A percentile compares a stretch with the other conserved stretches of the same genome.
Evolutionary conservation across 148 eudicot genomes (phyloP).

Genomic region (Selenicereus undatus): DNA sequence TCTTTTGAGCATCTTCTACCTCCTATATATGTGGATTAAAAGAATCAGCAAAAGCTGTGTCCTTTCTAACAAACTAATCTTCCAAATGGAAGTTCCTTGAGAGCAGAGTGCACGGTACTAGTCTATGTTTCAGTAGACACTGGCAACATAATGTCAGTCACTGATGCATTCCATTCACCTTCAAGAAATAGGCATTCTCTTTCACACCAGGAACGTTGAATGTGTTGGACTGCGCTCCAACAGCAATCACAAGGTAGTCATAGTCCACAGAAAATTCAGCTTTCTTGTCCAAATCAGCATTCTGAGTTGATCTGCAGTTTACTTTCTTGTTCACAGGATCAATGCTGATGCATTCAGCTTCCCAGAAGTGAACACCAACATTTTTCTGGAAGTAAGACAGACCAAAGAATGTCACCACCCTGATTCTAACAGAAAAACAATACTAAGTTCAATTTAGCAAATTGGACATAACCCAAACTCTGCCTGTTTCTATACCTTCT

Average conservation of each 20-base stretch:
- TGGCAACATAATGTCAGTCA: neutral
- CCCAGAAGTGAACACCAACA: constrained; percentile 40
- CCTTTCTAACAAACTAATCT: neutral
- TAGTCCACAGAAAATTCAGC: constrained; percentile 61
- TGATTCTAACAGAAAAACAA: neutral
- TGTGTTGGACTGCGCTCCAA: constrained; percentile 67
- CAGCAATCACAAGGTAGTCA: constrained; percentile 68
- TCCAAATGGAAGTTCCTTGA: neutral
- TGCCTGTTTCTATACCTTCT: constrained; percentile 28
- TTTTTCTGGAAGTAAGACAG: constrained; percentile 38
- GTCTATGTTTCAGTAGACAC: neutral
- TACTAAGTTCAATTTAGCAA: neutral
- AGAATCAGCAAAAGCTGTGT: neutral
- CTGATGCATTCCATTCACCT: constrained; percentile 28
- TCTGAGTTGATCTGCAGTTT: constrained; percentile 44
- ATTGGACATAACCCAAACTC: neutral
- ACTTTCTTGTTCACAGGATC: constrained; percentile 61
- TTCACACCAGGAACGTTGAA: constrained; percentile 74
- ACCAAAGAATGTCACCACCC: constrained; percentile 3
- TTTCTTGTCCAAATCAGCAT: constrained; percentile 31
- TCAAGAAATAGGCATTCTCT: constrained; percentile 65
- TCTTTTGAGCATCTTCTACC: constrained; percentile 69
- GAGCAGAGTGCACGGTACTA: neutral
- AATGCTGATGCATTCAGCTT: constrained; percentile 69
- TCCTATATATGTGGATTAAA: constrained; percentile 33